Conservation (phyloP, 176 grass and related monocot species). For the Rhynchospora tenuis region DNA sequence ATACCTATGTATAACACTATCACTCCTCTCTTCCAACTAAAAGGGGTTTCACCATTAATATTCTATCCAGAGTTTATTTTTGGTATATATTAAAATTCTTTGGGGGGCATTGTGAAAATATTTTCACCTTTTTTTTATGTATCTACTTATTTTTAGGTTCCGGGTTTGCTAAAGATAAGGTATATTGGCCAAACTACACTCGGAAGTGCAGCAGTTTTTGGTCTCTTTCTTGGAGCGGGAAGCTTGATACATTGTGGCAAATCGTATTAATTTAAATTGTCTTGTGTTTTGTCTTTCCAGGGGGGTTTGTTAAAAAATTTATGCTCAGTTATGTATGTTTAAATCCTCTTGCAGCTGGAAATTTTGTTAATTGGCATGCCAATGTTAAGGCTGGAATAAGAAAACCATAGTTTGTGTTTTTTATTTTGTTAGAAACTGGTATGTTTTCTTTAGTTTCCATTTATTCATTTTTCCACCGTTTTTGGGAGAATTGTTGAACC, state of each 20-base stretch:
- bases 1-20: background rate
- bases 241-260: conserved; percentile 98
- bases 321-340: conserved; percentile 10
- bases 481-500: background rate
- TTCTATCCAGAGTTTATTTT: too few species aligned
- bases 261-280: conserved; percentile 45
- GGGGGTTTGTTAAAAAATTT: conserved; percentile 7
- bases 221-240: conserved; percentile 84
- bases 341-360: background rate
- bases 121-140: background rate
- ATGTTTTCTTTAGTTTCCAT: background rate
- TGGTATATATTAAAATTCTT: background rate
- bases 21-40: background rate
- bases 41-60: background rate
- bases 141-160: conserved; percentile 37
- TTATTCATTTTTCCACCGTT: background rate
- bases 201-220: conserved; percentile 76
- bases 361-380: conserved; percentile 12
- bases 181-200: conserved; percentile 77
- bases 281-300: conserved; percentile 18
- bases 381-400: conserved; percentile 16
- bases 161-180: conserved; percentile 87
- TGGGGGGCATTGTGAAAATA: background rate
- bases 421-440: background rate
- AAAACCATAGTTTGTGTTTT: background rate